Evolutionary conservation across 2,329 filamentous ascomycete species (phyloP), one percentile per base, ranked within the genome.

Genomic region (Penicillium vulpinum): DNA sequence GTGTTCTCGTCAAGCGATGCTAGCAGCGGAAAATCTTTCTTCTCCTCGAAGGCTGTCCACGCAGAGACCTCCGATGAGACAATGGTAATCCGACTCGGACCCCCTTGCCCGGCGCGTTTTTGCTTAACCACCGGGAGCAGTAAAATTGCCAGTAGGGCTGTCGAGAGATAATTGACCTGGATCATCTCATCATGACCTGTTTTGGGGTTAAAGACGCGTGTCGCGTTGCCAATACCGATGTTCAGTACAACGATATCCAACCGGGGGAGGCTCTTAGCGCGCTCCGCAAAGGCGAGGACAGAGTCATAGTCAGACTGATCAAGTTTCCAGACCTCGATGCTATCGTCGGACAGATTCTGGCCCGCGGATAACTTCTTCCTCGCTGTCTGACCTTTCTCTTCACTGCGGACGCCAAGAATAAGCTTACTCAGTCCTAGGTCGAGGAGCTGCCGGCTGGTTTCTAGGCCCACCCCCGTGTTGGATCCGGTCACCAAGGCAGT

Each of bases 381-480:
- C 4, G 79, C 81, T 0, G 60, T 67, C 29, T 81, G 71, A 8
- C 81, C 82, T 46, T 76, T 80, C 5, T 67, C 57, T 0, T 58
- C 31, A 2, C 73, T 78, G 3, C 82, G 79, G 1, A 81, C 80
- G 5, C 75, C 79, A 4, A 83, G 66, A 54, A 84, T 75, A 10
- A 84, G 67, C 22, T 71, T 75, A 2, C 73, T 74, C 13, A 82
- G 68, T 1, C 69, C 66, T 9, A 77, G 60, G 0, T 65, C 60
- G 2, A 79, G 69, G 26, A 83, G 70, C 39, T 78, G 76, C 0
- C 68, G 65, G 15, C 75, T 70, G 0, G 75, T 67, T 56, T 80
- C 77, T n/a, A 80, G 71, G 0, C 82, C 82, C 0, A 85, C 68
- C 0, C 82, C 82, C 0, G 64, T 68, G 57, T 82, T 84, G 21